These are phyloP conservation scores for Stagonosporopsis rhizophila DNA, from an alignment of 2,329 filamentous ascomycete genomes.

Conservation along the genomic window DNA sequence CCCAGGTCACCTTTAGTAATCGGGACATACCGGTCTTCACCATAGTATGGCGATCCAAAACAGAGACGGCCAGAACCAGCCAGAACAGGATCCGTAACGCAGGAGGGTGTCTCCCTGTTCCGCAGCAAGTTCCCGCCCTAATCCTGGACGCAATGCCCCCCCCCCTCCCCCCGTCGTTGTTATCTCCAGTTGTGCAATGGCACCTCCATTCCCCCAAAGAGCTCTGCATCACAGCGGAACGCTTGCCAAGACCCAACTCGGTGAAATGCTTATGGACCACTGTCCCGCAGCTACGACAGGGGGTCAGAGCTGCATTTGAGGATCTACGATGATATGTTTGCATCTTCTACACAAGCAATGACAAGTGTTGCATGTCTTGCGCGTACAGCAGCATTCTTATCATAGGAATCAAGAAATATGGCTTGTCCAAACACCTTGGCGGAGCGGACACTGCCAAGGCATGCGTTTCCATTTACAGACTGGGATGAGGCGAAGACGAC, in stretches of 20 bases:
- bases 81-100: conserved; percentile 8
- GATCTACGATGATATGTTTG: not conserved
- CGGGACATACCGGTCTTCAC: conserved; percentile 26
- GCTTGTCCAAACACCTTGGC: conserved; percentile 35
- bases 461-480: conserved; percentile 19
- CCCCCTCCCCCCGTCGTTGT: not conserved
- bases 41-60: conserved; percentile 17
- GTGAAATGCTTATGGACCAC: conserved; percentile 9
- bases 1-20: conserved; percentile 20
- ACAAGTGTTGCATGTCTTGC: conserved; percentile 8
- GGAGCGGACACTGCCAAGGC: conserved; percentile 33
- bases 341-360: conserved; percentile 11
- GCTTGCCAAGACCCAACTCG: conserved; percentile 7
- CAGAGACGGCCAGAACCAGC: conserved; percentile 8
- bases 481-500: conserved; percentile 31
- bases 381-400: conserved; percentile 15
- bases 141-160: not conserved
- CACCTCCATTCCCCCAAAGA: conserved; percentile 7
- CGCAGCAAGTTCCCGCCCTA: conserved; percentile 12
- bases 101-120: conserved; percentile 20
- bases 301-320: not conserved
- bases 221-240: conserved; percentile 8
- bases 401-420: conserved; percentile 18
- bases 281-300: not conserved
- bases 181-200: not conserved